A percentile compares a stretch with the other conserved stretches of the same genome.
These are phyloP conservation scores for Pyronema domesticum DNA, from an alignment of 495 filamentous ascomycete genomes.

Conservation along the genomic window DNA sequence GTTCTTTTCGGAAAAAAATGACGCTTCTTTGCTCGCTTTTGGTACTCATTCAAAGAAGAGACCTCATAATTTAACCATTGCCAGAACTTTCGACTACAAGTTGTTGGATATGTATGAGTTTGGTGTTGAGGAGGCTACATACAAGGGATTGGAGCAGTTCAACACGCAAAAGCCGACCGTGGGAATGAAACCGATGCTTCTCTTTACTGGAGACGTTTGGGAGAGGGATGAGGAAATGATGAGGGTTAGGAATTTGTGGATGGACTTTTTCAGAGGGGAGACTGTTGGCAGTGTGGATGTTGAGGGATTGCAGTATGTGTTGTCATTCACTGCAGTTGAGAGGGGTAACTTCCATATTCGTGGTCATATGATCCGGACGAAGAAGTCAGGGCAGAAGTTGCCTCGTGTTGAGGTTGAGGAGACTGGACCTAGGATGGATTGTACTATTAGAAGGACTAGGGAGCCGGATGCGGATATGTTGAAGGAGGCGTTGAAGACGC, in stretches of 20 bases:
- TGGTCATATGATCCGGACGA: conserved; percentile 66
- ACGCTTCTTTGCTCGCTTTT: conserved; percentile 63
- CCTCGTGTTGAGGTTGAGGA: conserved; percentile 86
- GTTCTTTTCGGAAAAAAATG: conserved; percentile 92
- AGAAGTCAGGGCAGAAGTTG: conserved; percentile 66
- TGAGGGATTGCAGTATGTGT: conserved; percentile 76
- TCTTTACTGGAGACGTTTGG: conserved; percentile 70
- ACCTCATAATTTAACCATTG: conserved; percentile 71
- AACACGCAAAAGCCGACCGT: conserved; percentile 57
- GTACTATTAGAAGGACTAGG: conserved; percentile 63
- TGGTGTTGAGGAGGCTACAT: conserved; percentile 43
- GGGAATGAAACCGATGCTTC: conserved; percentile 69
- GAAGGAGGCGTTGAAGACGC: conserved; percentile 83
- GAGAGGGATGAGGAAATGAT: conserved; percentile 64
- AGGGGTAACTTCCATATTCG: conserved; percentile 57
- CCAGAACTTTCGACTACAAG: conserved; percentile 59
- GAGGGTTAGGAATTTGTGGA: conserved; percentile 66
- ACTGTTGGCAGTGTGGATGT: conserved; percentile 67
- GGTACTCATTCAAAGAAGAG: conserved; percentile 79
- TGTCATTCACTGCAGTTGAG: conserved; percentile 66
- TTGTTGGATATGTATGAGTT: conserved; percentile 89
- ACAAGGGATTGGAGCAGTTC: conserved; percentile 53
- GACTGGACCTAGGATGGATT: conserved; percentile 90
- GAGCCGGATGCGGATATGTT: conserved; percentile 54
- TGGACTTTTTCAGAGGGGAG: conserved; percentile 77